Conservation (phyloP, 345 rosid species). For the Citrus cavaleriei region DNA sequence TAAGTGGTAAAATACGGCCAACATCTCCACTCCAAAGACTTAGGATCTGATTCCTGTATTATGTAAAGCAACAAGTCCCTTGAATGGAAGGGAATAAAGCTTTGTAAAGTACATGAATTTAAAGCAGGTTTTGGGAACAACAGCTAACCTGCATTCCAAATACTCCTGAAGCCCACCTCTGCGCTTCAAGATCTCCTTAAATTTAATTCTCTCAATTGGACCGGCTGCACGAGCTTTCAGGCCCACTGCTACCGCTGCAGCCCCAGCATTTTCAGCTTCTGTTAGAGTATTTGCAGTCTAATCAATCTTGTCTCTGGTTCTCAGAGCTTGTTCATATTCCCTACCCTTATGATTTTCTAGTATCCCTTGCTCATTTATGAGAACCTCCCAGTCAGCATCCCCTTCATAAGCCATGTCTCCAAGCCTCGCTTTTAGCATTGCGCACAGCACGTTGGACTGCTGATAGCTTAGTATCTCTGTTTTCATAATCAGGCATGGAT, state of each 20-base stretch:
- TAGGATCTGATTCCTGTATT: constrained; percentile 82
- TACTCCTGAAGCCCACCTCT: constrained; percentile 94
- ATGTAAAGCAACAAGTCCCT: constrained; percentile 4
- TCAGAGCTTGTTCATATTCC: constrained; percentile 50
- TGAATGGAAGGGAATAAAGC: not conserved
- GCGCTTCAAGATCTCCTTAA: constrained; percentile 89
- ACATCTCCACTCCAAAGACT: constrained; percentile 87
- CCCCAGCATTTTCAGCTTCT: constrained; percentile 48
- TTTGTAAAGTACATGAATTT: not conserved
- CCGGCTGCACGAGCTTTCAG: constrained; percentile 76
- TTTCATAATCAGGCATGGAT: constrained; percentile 55
- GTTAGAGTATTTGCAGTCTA: constrained; percentile 34
- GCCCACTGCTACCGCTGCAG: constrained; percentile 87
- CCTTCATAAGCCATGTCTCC: constrained; percentile 94
- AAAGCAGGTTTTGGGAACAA: constrained; percentile 1
- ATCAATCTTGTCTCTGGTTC: constrained; percentile 63
- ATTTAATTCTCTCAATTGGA: constrained; percentile 89
- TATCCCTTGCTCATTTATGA: constrained; percentile 60
- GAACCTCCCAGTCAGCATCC: constrained; percentile 83
- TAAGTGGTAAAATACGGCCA: constrained; percentile 69
- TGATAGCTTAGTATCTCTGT: constrained; percentile 47
- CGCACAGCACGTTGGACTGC: constrained; percentile 58
- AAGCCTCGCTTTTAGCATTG: constrained; percentile 67
- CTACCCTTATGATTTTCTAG: constrained; percentile 51
- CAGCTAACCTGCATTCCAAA: constrained; percentile 84